Evolutionary conservation across 805 yeast species (phyloP), one percentile per base, ranked within the genome.

Genomic region (Cephaloascus albidus): DNA sequence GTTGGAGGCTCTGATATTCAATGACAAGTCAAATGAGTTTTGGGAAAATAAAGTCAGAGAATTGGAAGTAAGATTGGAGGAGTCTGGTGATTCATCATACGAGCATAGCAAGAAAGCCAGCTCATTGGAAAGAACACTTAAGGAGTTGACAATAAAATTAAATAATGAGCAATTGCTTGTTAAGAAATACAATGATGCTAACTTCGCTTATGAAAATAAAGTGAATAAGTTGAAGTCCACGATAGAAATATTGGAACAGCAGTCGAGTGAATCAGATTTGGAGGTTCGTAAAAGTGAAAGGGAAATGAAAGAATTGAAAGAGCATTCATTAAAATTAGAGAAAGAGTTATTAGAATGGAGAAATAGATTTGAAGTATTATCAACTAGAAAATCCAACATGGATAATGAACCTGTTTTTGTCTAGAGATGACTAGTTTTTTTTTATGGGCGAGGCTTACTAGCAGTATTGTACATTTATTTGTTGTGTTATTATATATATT

Each of bases 331-430:
- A 37, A 61, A 65, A 41, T 49, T 79, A 43, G 82, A 80, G 51
- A 71, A 64, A 44, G 87, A 81, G 49, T 52, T 79, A 3, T 56
- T 69, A 18, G 75, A 72, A 37, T 75, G 85, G 76, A 72, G 74
- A 50, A 58, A 56, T 34, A 61, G 65, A 40, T 56, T 57, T 36
- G 65, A 56, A 19, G 38, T 41, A 2, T 30, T 54, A 4, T 41
- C 54, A 2, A 36, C 42, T 4, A 50, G 49, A 26, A 45, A 51
- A 41, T 43, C 43, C 20, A 39, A 41, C 4, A 12, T 50, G 16
- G 40, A 46, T 6, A 45, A 42, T 0, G 48, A 47, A 20, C 61
- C 53, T 33, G 45, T 56, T 3, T 57, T 57, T 36, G 44, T 57
- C 16, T 55, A 20, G 28, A 32, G 19, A 18, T 14, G n/a, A 15